Base-by-base conservation (phyloP, 2,329 filamentous ascomycete genomes). In the Fusarium sp. region DNA sequence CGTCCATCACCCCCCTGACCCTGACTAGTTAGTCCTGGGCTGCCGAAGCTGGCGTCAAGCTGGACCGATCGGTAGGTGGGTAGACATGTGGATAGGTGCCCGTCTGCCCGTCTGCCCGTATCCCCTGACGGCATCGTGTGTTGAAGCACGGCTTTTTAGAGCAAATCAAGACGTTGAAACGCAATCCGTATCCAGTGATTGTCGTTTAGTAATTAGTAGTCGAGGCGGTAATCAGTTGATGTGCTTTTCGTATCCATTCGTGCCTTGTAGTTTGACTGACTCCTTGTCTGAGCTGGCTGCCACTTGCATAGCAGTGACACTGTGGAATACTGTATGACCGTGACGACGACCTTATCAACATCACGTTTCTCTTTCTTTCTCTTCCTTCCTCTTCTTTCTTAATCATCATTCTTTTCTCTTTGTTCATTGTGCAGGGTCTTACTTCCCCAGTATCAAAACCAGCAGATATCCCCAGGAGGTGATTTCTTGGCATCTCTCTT, bases 401-500 rank as follows among this genome's bases (percentile, higher is more conserved):
- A 31, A 13, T 31, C 28, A 31, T 31, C 28, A 11, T 31, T 31
- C 28, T 31, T 10, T 31, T 31, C 28, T 26, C 28, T 38, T 52
- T 58, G 36, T 60, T 34, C 38, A 34, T 51, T 57, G 34, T 54
- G 26, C 22, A 39, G 43, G 31, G 49, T 34, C 52, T 57, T 63
- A 38, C 55, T 58, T 67, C 50, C 39, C 28, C 45, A 50, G 24
- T 42, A 49, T 54, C 42, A 66, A 69, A 66, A 69, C 46, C 46
- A 62, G 38, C 45, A 58, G 57, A 70, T 44, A 51, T 63, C 49
- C 62, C 62, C 62, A 67, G 66, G 62, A 31, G 66, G 66, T 54
- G 31, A 63, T 70, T 52, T 69, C 66, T 69, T 70, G 66, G 66
- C 66, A 70, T 58, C 57, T 69, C 57, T 51, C 34, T 39, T 55